These are phyloP conservation scores for Periconia sp. DNA, from an alignment of 2,329 filamentous ascomycete genomes.

Conservation along the genomic window DNA sequence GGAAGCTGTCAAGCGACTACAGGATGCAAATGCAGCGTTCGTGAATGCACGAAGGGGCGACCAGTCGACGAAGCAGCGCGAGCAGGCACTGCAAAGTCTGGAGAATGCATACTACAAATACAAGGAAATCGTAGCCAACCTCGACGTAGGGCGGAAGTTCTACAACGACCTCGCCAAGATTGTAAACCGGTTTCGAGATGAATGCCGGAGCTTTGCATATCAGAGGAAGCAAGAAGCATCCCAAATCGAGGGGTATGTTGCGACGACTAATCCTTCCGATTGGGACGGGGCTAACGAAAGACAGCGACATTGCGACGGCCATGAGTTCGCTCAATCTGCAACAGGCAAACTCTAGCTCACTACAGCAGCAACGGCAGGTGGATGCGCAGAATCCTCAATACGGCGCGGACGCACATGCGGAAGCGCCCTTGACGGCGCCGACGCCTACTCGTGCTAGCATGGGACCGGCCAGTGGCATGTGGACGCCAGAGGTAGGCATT, in stretches of 20 bases:
- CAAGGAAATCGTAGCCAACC: conserved; percentile 91
- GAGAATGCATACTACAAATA: conserved; percentile 95
- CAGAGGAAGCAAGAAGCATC: conserved; percentile 81
- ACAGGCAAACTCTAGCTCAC: conserved; percentile 46
- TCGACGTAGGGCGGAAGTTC: conserved; percentile 91
- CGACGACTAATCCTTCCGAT: not conserved
- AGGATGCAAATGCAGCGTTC: conserved; percentile 80
- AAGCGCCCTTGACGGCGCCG: conserved; percentile 61
- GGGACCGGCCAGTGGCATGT: conserved; percentile 62
- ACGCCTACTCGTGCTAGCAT: conserved; percentile 48
- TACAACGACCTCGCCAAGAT: conserved; percentile 95
- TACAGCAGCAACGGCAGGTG: conserved; percentile 53
- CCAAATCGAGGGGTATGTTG: conserved; percentile 73
- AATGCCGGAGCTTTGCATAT: conserved; percentile 77
- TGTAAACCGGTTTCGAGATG: conserved; percentile 83
- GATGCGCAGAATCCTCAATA: conserved; percentile 67
- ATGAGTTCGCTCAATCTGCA: conserved; percentile 64
- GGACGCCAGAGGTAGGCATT: conserved; percentile 83
- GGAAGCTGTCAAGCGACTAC: conserved; percentile 70
- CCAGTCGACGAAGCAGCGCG: conserved; percentile 72
- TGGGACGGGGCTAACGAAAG: conserved; percentile 14
- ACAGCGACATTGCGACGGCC: conserved; percentile 63
- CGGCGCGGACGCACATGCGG: conserved; percentile 52
- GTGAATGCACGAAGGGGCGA: conserved; percentile 73
- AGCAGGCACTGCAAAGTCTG: conserved; percentile 83